These are phyloP conservation scores for Candida taoyuanica DNA, from an alignment of 805 yeast genomes.

Conservation along the genomic window DNA sequence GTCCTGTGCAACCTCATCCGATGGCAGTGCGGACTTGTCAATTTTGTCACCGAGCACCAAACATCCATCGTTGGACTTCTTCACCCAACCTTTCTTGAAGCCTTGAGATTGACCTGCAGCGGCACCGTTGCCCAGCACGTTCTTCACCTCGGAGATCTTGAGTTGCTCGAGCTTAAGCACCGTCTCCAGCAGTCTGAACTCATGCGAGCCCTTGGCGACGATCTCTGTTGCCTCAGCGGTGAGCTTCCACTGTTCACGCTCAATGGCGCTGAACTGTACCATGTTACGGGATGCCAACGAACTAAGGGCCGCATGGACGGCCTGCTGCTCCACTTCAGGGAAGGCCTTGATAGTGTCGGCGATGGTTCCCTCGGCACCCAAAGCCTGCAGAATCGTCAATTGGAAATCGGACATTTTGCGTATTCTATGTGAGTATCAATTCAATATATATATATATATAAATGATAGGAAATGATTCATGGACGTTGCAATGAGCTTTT, in stretches of 20 bases:
- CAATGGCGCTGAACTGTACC: slow-evolving; percentile 68
- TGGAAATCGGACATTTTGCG: slow-evolving; percentile 63
- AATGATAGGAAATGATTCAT: too few relatives aligned
- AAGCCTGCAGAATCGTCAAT: slow-evolving; percentile 53
- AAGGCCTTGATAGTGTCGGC: slow-evolving; percentile 65
- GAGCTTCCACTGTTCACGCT: slow-evolving; percentile 69
- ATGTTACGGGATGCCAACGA: slow-evolving; percentile 82
- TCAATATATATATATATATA: too few relatives aligned
- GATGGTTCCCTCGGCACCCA: slow-evolving; percentile 60
- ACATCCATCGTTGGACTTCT: slow-evolving; percentile 52
- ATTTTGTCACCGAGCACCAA: slow-evolving; percentile 42
- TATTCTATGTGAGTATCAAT: not conserved
- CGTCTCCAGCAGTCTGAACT: slow-evolving; percentile 75
- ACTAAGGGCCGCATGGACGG: slow-evolving; percentile 76
- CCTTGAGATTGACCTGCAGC: slow-evolving; percentile 89
- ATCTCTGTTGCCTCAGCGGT: slow-evolving; percentile 82
- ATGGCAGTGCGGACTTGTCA: slow-evolving; percentile 43
- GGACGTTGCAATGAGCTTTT: too few relatives aligned
- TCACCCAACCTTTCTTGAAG: slow-evolving; percentile 95
- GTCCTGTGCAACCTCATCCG: slow-evolving; percentile 62
- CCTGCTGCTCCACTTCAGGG: slow-evolving; percentile 59
- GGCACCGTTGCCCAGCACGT: slow-evolving; percentile 40
- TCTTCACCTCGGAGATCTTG: slow-evolving; percentile 69
- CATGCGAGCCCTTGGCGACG: slow-evolving; percentile 82
- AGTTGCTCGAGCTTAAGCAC: slow-evolving; percentile 71